A percentile compares a stretch with the other conserved stretches of the same genome.
phyloP scores from a whole-genome alignment of 768 basidiomycete genomes.

The Suillus americanus region DNA sequence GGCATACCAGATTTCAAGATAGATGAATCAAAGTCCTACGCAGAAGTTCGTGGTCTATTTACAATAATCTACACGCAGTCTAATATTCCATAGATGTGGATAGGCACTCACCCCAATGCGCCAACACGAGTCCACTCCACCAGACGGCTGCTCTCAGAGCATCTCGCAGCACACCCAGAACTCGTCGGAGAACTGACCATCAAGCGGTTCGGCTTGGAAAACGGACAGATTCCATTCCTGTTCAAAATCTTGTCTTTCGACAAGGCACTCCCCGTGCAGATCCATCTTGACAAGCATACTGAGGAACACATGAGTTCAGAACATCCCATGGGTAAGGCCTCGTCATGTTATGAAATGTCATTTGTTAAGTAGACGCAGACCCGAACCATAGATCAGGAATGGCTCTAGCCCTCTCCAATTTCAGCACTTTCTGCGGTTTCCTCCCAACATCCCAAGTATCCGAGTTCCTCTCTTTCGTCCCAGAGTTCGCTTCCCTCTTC shows the following conservation, averaged over 20 bases:
- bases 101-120: conserved; percentile 56
- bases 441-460: conserved; percentile 3
- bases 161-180: conserved; percentile 36
- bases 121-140: conserved; percentile 37
- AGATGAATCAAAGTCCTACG: conserved; percentile 48
- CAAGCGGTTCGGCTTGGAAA: conserved; percentile 27
- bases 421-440: conserved; percentile 27
- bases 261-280: conserved; percentile 57
- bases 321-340: conserved; percentile 28
- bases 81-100: conserved; percentile 47
- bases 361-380: conserved; percentile 33
- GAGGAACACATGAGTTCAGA: conserved; percentile 43
- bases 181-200: conserved; percentile 37
- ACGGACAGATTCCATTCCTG: conserved; percentile 45
- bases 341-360: no score
- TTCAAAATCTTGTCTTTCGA: conserved; percentile 58
- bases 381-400: conserved; percentile 62
- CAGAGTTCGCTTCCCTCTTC: conserved; percentile 10
- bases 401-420: conserved; percentile 49
- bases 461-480: conserved; percentile 1
- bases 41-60: conserved; percentile 41
- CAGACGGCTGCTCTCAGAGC: conserved; percentile 20
- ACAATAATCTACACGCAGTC: neutral
- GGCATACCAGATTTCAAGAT: conserved; percentile 34
- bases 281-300: conserved; percentile 53